Evolutionary conservation across 2,329 filamentous ascomycete genomes (phyloP).

Genomic region (Epichloe bromicola): DNA sequence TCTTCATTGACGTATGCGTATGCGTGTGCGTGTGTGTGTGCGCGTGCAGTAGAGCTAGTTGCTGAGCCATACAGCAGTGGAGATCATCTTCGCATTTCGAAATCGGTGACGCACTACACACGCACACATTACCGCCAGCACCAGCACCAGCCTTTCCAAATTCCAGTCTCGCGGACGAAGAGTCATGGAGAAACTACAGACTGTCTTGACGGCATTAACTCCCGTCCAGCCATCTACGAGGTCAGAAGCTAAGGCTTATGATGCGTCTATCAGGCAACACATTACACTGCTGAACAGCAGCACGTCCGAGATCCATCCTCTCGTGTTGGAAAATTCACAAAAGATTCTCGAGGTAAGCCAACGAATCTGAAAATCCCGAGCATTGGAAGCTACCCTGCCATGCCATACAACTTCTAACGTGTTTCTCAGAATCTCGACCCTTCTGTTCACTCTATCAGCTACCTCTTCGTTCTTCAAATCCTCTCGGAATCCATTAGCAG

Average conservation of each 20-base stretch:
- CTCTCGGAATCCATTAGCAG: slow-evolving; percentile 16
- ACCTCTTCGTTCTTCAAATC: slow-evolving; percentile 33
- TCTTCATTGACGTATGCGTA: not conserved
- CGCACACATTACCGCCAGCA: not conserved
- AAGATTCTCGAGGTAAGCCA: slow-evolving; percentile 28
- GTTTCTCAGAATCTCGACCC: slow-evolving; percentile 32
- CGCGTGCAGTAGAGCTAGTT: not conserved
- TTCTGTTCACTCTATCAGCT: slow-evolving; percentile 36
- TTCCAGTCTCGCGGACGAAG: not conserved
- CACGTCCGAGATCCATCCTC: slow-evolving; percentile 2
- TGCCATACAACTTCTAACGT: not conserved
- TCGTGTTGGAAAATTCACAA: slow-evolving; percentile 21
- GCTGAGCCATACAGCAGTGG: not conserved
- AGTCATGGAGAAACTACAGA: slow-evolving; percentile 1
- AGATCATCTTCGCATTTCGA: not conserved
- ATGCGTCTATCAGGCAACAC: slow-evolving; percentile 4
- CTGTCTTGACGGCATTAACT: slow-evolving; percentile 1
- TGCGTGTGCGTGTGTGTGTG: too few species aligned
- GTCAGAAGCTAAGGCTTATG: slow-evolving; percentile 1
- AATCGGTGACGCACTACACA: not conserved
- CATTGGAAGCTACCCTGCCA: not conserved
- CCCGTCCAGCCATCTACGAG: not conserved
- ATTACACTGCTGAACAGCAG: not conserved
- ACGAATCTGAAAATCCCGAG: not conserved
- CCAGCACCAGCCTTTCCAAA: not conserved